These are phyloP conservation scores for Acacia melanoxylon DNA, from an alignment of 306 rosid genomes.

Conservation along the genomic window DNA sequence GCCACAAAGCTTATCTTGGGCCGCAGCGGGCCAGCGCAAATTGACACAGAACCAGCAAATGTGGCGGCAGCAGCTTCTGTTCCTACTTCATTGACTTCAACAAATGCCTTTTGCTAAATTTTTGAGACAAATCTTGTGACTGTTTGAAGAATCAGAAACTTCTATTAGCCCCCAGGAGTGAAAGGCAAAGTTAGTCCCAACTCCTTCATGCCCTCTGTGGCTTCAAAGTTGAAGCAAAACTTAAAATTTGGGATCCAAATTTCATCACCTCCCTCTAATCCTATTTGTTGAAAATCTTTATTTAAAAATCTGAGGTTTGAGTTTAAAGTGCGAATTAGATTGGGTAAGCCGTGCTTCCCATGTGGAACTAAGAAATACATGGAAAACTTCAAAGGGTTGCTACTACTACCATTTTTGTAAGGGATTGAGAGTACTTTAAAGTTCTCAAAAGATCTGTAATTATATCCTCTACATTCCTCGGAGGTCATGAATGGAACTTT, in stretches of 20 bases:
- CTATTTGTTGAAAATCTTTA: neutral
- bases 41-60: neutral
- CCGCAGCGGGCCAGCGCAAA: neutral
- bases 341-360: slow-evolving; percentile 24
- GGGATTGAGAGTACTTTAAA: slow-evolving; percentile 12
- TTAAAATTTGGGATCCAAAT: slow-evolving; percentile 39
- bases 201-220: neutral
- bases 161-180: neutral
- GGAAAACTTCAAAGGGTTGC: neutral
- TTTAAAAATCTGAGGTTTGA: slow-evolving; percentile 6
- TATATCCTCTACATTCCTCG: no score
- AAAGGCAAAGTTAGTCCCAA: slow-evolving; percentile 29
- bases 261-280: neutral
- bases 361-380: slow-evolving; percentile 38
- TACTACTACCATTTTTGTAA: neutral
- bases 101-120: no score
- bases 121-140: no score
- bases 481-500: slow-evolving; percentile 11
- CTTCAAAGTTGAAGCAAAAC: neutral
- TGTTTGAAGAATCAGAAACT: no score
- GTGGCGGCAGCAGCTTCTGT: neutral
- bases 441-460: neutral
- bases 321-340: neutral
- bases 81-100: no score
- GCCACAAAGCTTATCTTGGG: neutral